Evolutionary conservation across 192 early-diverging fungal species (phyloP).

Genomic region (Coemansia interrupta): DNA sequence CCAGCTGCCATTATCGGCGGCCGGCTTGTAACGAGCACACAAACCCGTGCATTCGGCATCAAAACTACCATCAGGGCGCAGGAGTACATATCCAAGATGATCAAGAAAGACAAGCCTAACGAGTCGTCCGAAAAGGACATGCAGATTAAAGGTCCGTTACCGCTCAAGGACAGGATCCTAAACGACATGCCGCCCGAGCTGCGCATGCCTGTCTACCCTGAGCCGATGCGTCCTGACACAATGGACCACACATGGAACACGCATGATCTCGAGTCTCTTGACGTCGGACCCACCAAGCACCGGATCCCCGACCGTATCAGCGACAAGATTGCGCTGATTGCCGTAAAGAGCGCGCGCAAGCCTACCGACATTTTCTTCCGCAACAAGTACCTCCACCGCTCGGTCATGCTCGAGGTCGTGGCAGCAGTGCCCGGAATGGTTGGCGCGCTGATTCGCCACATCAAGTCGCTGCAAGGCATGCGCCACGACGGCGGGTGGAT

Average conservation of each 20-base stretch:
- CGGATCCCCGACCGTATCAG: constrained; percentile 55
- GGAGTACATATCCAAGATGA: constrained; percentile 35
- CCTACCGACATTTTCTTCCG: constrained; percentile 70
- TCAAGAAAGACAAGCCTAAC: constrained; percentile 15
- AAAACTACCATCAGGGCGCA: constrained; percentile 48
- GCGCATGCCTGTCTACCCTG: constrained; percentile 34
- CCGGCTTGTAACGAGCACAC: not conserved
- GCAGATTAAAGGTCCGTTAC: constrained; percentile 26
- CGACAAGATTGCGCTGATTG: constrained; percentile 63
- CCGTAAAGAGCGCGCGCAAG: constrained; percentile 62
- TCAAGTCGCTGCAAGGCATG: constrained; percentile 71
- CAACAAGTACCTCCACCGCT: constrained; percentile 72
- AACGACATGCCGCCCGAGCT: constrained; percentile 45
- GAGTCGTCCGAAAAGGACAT: constrained; percentile 8
- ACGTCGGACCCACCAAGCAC: constrained; percentile 61
- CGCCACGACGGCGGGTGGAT: constrained; percentile 90
- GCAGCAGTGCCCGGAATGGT: constrained; percentile 88
- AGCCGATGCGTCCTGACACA: constrained; percentile 64
- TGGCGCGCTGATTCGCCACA: constrained; percentile 74
- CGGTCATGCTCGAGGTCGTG: constrained; percentile 74
- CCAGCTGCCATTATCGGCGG: not conserved
- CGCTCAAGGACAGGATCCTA: constrained; percentile 21
- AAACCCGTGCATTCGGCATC: constrained; percentile 38
- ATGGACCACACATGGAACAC: constrained; percentile 55
- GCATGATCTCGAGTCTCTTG: constrained; percentile 58